Evolutionary conservation across 306 rosid species (phyloP), one percentile per base, ranked within the genome.

Genomic region (Herpetospermum pedunculosum): DNA sequence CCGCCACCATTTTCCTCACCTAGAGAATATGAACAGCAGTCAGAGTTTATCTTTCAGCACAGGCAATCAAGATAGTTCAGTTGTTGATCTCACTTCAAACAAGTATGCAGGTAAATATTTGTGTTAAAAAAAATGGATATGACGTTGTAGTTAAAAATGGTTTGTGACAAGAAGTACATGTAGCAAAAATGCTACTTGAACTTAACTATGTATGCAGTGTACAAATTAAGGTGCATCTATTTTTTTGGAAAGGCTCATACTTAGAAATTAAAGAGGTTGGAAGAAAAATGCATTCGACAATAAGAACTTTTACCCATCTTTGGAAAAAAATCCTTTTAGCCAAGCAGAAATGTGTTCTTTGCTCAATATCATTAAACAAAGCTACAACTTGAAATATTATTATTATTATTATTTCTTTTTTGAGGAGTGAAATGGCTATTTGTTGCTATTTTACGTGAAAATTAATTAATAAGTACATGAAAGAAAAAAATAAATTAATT

Each of bases 61-160:
- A 2, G 96, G 95, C 53, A 81, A 85, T 28, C 84, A 88, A 78
- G 96, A 87, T 62, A 84, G 84, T 83, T 84, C 90, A 28, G 86
- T 91, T 44, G 96, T 95, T 76, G 99, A 91, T 87, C 92, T 95
- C 78, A 95, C 99, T 37, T 95, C 96, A 68, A 95, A 95, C 84
- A 91, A 95, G 86, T 89, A 95, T 81, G 99, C 97, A 88, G 99
- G 99, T 94, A 87, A 72, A 12, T 25, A 7, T 72, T 71, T 55
- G 48, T 12, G 50, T 63, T 37, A 34, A 70, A 50, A 50, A 30
- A 29, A 35, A 72, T 52, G 50, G 9, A 19, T 73, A 6, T 40
- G 41, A 55, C 3, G 47, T 32, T 43, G 38, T 13, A 14, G 73
- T 68, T 43, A 68, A 41, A 68, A 26, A 15, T 41, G 26, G 37